phyloP scores from a whole-genome alignment of 257 asterid genomes.

The Lantana camara region DNA sequence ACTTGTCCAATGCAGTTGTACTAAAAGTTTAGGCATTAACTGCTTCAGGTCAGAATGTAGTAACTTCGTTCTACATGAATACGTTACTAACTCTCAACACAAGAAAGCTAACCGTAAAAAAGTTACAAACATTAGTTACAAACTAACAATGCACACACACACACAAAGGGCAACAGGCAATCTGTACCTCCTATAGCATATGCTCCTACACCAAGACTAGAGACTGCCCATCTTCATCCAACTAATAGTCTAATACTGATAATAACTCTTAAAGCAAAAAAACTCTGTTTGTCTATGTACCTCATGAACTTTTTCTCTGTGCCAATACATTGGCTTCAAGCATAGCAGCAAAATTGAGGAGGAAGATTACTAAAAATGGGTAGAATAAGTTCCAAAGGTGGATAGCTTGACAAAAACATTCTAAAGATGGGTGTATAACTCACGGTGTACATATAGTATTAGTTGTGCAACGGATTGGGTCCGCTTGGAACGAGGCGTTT shows the following conservation, averaged over 20 bases:
- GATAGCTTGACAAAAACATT: no score
- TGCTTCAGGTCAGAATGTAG: neutral
- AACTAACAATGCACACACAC: no score
- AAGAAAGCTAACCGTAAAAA: no score
- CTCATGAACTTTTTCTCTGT: constrained; percentile 2
- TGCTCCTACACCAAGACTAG: neutral
- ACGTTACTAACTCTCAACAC: neutral
- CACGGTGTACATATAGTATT: constrained; percentile 12
- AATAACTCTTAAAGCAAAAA: no score
- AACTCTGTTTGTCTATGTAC: neutral
- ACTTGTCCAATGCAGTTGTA: constrained; percentile 25
- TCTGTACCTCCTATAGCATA: constrained; percentile 5
- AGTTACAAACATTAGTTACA: no score
- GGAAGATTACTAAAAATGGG: neutral
- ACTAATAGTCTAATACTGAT: constrained; percentile 3
- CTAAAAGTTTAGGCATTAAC: constrained; percentile 9
- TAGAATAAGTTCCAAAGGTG: constrained; percentile 3
- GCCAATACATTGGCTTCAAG: neutral
- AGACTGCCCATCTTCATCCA: neutral
- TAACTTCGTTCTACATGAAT: neutral
- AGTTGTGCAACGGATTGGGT: constrained; percentile 49
- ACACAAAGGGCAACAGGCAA: neutral
- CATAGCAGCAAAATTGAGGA: constrained; percentile 12
- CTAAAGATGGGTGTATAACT: neutral
- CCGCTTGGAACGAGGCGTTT: constrained; percentile 47